A percentile compares a stretch with the other conserved stretches of the same genome.
These are phyloP conservation scores for Phytophthora nicotianae DNA, from an alignment of 352 stramenopile species.

Conservation along the genomic window DNA sequence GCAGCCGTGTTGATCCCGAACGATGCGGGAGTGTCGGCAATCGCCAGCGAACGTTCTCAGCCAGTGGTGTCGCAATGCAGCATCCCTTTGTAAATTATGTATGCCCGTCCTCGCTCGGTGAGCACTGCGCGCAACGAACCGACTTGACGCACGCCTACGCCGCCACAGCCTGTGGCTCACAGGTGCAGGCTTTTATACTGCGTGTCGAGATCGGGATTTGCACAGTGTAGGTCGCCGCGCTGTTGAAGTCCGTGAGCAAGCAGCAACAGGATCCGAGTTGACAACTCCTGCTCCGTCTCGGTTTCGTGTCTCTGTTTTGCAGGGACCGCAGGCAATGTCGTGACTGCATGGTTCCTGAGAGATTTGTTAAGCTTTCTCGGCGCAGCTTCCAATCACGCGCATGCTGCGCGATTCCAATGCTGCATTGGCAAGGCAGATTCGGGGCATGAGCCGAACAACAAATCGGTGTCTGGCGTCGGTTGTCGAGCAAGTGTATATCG, in stretches of 20 bases:
- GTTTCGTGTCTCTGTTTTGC: slow-evolving; percentile 28
- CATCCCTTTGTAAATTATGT: neutral
- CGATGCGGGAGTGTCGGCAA: slow-evolving; percentile 11
- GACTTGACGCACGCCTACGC: too few relatives aligned
- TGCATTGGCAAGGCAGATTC: neutral
- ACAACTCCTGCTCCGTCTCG: slow-evolving; percentile 23
- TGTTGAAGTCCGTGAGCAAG: slow-evolving; percentile 22
- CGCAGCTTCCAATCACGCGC: slow-evolving; percentile 6
- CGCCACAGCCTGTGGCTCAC: neutral
- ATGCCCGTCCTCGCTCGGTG: too few relatives aligned
- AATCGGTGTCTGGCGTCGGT: neutral
- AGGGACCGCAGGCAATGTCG: slow-evolving; percentile 15
- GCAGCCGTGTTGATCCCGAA: slow-evolving; percentile 18
- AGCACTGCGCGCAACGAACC: too few relatives aligned
- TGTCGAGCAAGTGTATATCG: slow-evolving; percentile 18
- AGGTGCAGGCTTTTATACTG: too few relatives aligned
- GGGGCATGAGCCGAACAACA: slow-evolving; percentile 3
- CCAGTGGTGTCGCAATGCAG: neutral
- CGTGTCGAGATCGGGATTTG: slow-evolving; percentile 22
- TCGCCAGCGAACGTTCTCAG: slow-evolving; percentile 22
- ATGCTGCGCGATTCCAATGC: neutral
- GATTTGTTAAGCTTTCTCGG: slow-evolving; percentile 25
- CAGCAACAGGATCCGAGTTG: slow-evolving; percentile 12
- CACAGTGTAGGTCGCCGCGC: slow-evolving; percentile 21
- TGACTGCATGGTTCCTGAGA: slow-evolving; percentile 16